phyloP scores from a whole-genome alignment of 352 stramenopile genomes.

The Aphanomyces stellatus region DNA sequence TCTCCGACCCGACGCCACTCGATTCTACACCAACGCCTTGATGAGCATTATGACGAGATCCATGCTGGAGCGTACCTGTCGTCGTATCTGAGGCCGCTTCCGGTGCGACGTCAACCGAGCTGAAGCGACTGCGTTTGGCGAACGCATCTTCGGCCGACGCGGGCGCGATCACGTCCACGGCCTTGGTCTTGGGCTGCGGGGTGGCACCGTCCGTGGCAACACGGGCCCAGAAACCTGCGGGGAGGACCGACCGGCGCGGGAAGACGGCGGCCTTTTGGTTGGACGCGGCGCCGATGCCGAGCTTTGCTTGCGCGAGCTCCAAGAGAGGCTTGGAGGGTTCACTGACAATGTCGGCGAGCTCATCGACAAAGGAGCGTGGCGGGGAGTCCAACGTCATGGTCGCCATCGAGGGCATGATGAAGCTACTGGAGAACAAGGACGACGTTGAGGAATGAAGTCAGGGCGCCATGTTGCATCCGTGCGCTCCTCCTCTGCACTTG shows the following conservation, averaged over 20 bases:
- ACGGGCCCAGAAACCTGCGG: background rate
- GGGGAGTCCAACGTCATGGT: too few relatives aligned
- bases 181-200: background rate
- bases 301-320: background rate
- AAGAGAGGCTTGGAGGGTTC: background rate
- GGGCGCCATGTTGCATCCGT: too few relatives aligned
- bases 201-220: background rate
- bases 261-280: background rate
- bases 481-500: too few relatives aligned
- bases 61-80: too few relatives aligned
- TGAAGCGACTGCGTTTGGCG: background rate
- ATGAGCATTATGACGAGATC: background rate
- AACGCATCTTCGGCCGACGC: background rate
- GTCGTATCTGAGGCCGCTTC: too few relatives aligned
- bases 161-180: background rate
- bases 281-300: too few relatives aligned
- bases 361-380: background rate
- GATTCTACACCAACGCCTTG: background rate
- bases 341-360: background rate
- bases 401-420: too few relatives aligned
- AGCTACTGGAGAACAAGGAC: too few relatives aligned
- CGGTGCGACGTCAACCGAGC: background rate
- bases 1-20: background rate
- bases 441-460: too few relatives aligned
- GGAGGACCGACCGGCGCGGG: background rate